Conservation (phyloP, 306 rosid genomes). For the Cicer bijugum region DNA sequence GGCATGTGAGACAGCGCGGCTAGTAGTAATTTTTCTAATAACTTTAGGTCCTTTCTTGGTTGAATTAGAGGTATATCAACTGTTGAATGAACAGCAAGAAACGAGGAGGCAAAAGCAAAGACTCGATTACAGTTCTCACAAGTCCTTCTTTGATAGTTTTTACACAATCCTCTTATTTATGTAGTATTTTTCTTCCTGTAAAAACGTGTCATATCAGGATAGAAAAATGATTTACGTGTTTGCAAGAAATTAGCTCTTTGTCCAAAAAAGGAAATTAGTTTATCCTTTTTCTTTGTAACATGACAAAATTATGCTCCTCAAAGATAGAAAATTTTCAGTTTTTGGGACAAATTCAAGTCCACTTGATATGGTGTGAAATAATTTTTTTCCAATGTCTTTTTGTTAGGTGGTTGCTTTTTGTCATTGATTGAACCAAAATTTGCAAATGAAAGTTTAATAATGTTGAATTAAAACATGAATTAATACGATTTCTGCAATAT, state of each 20-base stretch:
- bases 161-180: background rate
- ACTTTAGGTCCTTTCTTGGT: conserved; percentile 1
- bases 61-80: conserved; percentile 27
- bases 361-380: background rate
- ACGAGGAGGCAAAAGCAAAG: conserved; percentile 14
- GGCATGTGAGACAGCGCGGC: background rate
- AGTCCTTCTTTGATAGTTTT: background rate
- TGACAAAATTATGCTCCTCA: background rate
- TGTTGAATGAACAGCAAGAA: conserved; percentile 1
- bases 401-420: background rate
- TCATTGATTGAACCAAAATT: background rate
- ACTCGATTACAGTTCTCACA: background rate
- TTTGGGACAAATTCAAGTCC: conserved; percentile 1
- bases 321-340: background rate
- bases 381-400: background rate
- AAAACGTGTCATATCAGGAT: background rate
- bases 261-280: background rate
- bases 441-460: background rate
- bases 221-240: background rate
- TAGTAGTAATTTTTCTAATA: background rate
- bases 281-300: background rate
- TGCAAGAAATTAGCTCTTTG: background rate
- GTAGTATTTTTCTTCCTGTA: background rate
- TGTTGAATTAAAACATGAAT: background rate
- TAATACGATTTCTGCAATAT: conserved; percentile 15